Evolutionary conservation across 2,329 filamentous ascomycete genomes (phyloP).

Genomic region (Ophiocordyceps camponoti-leonardi): DNA sequence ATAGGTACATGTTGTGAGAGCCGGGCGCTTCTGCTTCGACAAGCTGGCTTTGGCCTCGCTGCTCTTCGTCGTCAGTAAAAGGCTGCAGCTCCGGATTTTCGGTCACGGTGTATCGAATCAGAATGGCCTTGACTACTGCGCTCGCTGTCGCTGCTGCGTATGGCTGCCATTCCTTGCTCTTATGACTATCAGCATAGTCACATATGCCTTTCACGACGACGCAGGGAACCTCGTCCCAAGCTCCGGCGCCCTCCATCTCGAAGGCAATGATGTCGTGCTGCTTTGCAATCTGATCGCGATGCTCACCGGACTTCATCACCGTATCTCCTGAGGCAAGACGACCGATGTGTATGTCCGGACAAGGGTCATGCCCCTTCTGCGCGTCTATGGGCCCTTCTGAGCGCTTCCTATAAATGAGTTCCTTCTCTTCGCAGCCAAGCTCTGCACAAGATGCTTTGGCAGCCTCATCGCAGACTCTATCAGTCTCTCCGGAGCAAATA

Average conservation of each 20-base stretch:
- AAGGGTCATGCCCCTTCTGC: constrained; percentile 2
- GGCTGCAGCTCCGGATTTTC: neutral
- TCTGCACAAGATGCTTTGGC: constrained; percentile 8
- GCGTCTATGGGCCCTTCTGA: neutral
- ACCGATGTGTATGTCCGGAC: constrained; percentile 19
- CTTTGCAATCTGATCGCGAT: constrained; percentile 15
- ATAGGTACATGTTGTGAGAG: neutral
- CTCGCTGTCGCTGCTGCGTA: constrained; percentile 22
- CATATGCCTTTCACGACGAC: constrained; percentile 21
- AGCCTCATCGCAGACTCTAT: constrained; percentile 8
- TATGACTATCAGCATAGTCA: constrained; percentile 12
- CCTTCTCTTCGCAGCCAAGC: constrained; percentile 9
- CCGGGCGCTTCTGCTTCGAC: neutral
- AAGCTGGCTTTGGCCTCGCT: neutral
- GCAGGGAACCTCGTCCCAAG: constrained; percentile 15
- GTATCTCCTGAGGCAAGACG: constrained; percentile 18
- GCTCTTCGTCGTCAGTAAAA: neutral
- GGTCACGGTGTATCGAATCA: neutral
- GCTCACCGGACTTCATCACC: constrained; percentile 19
- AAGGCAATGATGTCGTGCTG: constrained; percentile 10
- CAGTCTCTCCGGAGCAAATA: neutral
- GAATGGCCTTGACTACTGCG: neutral
- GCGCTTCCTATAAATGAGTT: constrained; percentile 3
- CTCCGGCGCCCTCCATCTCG: constrained; percentile 16
- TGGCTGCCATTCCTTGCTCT: constrained; percentile 15